These are phyloP conservation scores for Alternaria incomplexa DNA, from an alignment of 2,329 filamentous ascomycete genomes.

Conservation along the genomic window DNA sequence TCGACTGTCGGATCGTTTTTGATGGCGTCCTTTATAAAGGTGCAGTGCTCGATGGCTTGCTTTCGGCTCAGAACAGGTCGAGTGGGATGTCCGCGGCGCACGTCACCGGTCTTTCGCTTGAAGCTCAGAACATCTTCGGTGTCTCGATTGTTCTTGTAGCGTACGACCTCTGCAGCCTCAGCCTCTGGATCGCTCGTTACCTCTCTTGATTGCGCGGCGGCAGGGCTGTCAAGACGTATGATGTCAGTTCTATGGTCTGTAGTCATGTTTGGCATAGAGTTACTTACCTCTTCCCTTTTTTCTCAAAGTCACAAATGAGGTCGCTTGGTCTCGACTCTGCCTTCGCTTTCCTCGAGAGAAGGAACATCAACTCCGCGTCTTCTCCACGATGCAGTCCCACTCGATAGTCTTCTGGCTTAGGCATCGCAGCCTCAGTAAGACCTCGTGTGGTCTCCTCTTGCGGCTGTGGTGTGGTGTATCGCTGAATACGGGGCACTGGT, in stretches of 20 bases:
- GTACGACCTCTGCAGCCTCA: not conserved
- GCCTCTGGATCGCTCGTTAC: not conserved
- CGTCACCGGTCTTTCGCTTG: not conserved
- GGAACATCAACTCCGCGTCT: not conserved
- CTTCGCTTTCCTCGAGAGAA: not conserved
- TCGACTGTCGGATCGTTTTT: not conserved
- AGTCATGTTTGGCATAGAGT: not conserved
- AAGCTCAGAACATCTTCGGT: not conserved
- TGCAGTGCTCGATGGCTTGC: not conserved
- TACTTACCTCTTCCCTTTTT: not conserved
- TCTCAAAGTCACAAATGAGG: not conserved
- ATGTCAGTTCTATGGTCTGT: not conserved
- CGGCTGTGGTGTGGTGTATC: not conserved
- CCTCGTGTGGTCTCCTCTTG: not conserved
- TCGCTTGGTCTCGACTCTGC: not conserved
- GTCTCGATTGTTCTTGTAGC: not conserved
- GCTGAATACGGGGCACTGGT: not conserved
- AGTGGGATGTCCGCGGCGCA: not conserved
- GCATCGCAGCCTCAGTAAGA: not conserved
- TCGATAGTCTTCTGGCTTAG: not conserved
- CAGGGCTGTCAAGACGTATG: not conserved
- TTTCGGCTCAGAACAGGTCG: not conserved
- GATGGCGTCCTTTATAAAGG: not conserved
- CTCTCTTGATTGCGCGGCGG: not conserved
- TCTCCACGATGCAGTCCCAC: not conserved